phyloP scores from a whole-genome alignment of 345 rosid species.

The Trapa bicornis region DNA sequence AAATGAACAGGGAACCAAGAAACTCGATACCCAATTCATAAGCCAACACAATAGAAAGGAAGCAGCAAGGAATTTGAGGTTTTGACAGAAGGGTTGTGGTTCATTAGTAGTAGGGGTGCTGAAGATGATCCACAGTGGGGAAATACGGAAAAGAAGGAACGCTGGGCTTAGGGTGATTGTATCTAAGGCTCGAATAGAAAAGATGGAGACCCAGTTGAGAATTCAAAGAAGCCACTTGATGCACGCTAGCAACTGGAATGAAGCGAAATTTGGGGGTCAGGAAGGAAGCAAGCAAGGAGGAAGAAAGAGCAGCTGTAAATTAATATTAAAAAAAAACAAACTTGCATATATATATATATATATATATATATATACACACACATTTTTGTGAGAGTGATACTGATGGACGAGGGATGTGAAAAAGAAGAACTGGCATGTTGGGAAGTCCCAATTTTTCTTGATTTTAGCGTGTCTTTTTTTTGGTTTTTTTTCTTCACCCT shows the following conservation, averaged over 20 bases:
- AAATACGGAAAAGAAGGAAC: background rate
- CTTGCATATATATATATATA: background rate
- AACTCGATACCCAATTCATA: background rate
- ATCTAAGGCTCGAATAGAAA: background rate
- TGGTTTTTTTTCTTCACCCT: background rate
- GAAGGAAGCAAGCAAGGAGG: background rate
- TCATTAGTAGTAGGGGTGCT: background rate
- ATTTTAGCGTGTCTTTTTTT: background rate
- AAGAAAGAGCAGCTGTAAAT: background rate
- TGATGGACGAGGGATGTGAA: background rate
- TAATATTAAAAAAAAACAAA: background rate
- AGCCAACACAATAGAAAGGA: background rate
- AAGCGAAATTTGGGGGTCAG: background rate
- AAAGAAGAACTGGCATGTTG: background rate
- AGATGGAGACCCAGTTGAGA: slow-evolving; percentile 1
- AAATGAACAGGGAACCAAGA: background rate
- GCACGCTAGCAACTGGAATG: background rate
- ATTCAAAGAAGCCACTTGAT: slow-evolving; percentile 7
- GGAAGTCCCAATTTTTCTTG: background rate
- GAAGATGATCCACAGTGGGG: background rate
- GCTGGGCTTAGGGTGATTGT: background rate
- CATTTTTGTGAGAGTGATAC: background rate
- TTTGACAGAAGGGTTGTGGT: background rate
- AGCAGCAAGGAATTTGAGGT: slow-evolving; percentile 1
- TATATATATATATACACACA: background rate